Percentiles rank a stretch among this genome's conserved stretches.
These are phyloP conservation scores for Naganishia antarctica DNA, from an alignment of 768 basidiomycete genomes.

Conservation along the genomic window DNA sequence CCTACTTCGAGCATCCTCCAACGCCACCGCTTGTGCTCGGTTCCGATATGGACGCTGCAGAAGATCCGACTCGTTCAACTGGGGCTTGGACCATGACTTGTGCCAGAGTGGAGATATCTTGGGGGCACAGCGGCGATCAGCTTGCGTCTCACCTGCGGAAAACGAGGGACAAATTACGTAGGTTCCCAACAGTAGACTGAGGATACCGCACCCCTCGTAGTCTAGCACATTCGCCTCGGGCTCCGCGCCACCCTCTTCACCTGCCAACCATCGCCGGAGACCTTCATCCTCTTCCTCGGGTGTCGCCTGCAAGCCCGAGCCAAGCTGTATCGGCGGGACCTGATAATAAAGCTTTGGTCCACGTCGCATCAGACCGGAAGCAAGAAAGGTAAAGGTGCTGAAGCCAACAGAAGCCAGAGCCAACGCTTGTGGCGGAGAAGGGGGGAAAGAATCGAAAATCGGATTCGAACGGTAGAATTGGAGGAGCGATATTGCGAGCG, in stretches of 20 bases:
- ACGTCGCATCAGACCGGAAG: conserved; percentile 35
- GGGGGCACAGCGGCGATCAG: neutral
- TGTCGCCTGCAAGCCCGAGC: neutral
- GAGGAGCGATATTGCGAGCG: neutral
- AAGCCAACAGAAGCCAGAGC: neutral
- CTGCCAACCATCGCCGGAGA: neutral
- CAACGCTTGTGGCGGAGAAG: neutral
- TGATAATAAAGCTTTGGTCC: conserved; percentile 37
- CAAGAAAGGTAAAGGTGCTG: conserved; percentile 1
- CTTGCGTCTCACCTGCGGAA: neutral
- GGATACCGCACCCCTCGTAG: conserved; percentile 4
- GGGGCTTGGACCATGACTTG: conserved; percentile 11
- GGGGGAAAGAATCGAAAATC: neutral
- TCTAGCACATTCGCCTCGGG: conserved; percentile 15
- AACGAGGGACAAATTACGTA: neutral
- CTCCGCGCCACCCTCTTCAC: conserved; percentile 2
- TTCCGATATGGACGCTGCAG: neutral
- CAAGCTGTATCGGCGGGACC: conserved; percentile 11
- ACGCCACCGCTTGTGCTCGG: neutral
- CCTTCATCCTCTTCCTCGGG: neutral
- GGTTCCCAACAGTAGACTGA: neutral
- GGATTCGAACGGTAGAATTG: conserved; percentile 2
- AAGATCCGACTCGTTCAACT: conserved; percentile 12
- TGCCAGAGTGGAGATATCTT: conserved; percentile 12
- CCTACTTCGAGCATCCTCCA: neutral